Evolutionary conservation across 2,329 filamentous ascomycete species (phyloP).

Genomic region (Fusarium sp.): DNA sequence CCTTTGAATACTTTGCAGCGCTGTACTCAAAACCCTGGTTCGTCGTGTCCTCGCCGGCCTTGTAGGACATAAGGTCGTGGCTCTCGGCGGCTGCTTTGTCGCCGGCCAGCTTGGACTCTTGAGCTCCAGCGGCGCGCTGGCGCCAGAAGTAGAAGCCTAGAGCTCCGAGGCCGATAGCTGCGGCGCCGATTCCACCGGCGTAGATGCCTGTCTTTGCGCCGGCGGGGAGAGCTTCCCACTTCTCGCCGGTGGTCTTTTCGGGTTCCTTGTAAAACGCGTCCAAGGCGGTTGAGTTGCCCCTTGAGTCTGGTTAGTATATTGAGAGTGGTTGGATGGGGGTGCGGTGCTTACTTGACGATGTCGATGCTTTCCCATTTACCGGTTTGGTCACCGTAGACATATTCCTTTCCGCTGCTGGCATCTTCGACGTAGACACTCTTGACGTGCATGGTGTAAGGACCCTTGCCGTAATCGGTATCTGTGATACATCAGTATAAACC

Average conservation of each 20-base stretch:
- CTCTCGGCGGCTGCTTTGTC: slow-evolving; percentile 60
- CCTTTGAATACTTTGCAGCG: slow-evolving; percentile 29
- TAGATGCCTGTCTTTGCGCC: slow-evolving; percentile 66
- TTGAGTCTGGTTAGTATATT: slow-evolving; percentile 46
- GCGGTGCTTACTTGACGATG: slow-evolving; percentile 60
- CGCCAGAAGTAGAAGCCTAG: slow-evolving; percentile 65
- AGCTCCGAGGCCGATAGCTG: slow-evolving; percentile 53
- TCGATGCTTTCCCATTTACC: slow-evolving; percentile 75
- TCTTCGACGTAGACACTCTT: slow-evolving; percentile 68
- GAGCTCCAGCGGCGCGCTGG: slow-evolving; percentile 63
- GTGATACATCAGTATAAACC: neutral
- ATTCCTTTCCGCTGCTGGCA: slow-evolving; percentile 72
- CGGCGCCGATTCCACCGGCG: slow-evolving; percentile 57
- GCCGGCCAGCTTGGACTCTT: slow-evolving; percentile 61
- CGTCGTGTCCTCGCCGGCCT: slow-evolving; percentile 45
- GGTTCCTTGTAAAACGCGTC: slow-evolving; percentile 55
- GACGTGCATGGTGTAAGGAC: slow-evolving; percentile 80
- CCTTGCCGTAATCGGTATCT: slow-evolving; percentile 71
- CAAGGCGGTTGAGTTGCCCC: slow-evolving; percentile 67
- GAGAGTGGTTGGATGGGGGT: neutral
- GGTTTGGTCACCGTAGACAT: slow-evolving; percentile 70
- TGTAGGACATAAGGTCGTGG: slow-evolving; percentile 62
- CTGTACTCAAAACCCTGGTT: slow-evolving; percentile 45
- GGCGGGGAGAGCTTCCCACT: slow-evolving; percentile 64
- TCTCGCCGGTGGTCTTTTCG: slow-evolving; percentile 60